Evolutionary conservation across 2,329 filamentous ascomycete genomes (phyloP).

Genomic region (Pseudocercospora pini-densiflorae): DNA sequence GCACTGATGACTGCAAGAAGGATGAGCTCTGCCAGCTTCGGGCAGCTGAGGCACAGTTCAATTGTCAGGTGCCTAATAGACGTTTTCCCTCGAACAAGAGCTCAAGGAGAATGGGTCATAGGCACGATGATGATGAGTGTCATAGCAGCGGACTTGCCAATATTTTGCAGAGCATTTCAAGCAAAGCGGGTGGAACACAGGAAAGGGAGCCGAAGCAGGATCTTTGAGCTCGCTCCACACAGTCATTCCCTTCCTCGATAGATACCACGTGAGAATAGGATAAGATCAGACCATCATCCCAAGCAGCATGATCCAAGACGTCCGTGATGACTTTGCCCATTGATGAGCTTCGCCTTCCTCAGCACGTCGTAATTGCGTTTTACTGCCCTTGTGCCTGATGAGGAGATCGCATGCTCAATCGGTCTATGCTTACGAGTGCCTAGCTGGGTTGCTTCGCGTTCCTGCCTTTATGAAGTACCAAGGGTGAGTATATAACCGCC

Average conservation of each 20-base stretch:
- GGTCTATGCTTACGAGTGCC: too few relatives aligned
- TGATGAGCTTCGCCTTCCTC: too few relatives aligned
- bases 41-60: constrained; percentile 58
- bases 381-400: too few relatives aligned
- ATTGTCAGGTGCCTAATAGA: constrained; percentile 43
- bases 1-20: constrained; percentile 49
- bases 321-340: too few relatives aligned
- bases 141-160: neutral
- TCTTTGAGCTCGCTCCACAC: neutral
- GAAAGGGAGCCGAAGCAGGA: neutral
- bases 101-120: neutral
- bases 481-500: neutral
- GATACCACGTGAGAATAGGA: too few relatives aligned
- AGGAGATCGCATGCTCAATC: too few relatives aligned
- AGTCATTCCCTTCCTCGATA: too few relatives aligned
- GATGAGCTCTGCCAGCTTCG: constrained; percentile 59
- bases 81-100: neutral
- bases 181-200: neutral
- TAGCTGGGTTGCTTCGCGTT: too few relatives aligned
- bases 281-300: too few relatives aligned
- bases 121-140: neutral
- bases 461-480: too few relatives aligned
- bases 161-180: neutral
- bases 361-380: too few relatives aligned
- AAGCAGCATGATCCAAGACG: too few relatives aligned